phyloP scores from a whole-genome alignment of 73 alveolate species.

The Paramecium primaurelia region DNA sequence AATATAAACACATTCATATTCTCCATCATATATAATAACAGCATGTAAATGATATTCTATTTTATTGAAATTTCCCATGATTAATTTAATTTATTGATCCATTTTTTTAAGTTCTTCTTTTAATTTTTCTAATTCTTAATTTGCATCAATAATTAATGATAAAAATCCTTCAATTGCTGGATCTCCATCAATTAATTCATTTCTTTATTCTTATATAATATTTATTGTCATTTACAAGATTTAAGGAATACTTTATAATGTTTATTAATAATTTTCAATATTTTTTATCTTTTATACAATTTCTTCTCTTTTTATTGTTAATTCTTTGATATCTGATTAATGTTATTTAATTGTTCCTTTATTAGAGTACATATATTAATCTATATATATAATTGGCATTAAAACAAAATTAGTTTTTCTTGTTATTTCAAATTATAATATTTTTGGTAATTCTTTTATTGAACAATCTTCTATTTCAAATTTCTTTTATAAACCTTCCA shows the following conservation, averaged over 20 bases:
- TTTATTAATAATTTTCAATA: not conserved
- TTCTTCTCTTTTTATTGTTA: not conserved
- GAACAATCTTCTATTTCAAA: not conserved
- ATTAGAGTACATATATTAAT: not conserved
- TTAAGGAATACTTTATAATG: not conserved
- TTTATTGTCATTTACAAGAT: not conserved
- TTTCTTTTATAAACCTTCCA: not conserved
- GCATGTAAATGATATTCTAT: not conserved
- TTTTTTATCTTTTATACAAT: not conserved
- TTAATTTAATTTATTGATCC: not conserved
- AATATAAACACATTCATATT: constrained; percentile 23
- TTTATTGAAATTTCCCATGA: not conserved
- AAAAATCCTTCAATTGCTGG: constrained; percentile 37
- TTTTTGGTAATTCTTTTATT: not conserved
- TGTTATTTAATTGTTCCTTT: not conserved
- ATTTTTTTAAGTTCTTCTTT: not conserved
- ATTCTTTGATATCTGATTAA: not conserved
- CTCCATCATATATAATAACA: not conserved
- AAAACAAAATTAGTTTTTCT: not conserved
- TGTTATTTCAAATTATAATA: not conserved
- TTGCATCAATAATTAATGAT: not conserved
- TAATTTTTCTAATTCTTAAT: not conserved
- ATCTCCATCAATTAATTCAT: constrained; percentile 34
- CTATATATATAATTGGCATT: not conserved
- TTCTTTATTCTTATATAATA: not conserved